Evolutionary conservation across 176 grass and related monocot species (phyloP).

Genomic region (Stipa capillata): DNA sequence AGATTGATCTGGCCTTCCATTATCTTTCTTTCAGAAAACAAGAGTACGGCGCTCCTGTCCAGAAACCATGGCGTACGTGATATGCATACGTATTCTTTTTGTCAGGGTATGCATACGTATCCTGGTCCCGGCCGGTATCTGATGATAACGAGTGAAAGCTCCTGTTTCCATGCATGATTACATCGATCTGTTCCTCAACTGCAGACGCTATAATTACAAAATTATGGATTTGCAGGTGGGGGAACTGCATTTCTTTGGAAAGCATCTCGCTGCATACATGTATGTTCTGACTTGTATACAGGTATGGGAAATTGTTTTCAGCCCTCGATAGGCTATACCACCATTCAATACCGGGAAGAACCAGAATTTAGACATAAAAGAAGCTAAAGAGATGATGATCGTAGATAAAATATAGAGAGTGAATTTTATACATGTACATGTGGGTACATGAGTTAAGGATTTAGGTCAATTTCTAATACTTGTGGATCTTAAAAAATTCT

Average conservation of each 20-base stretch:
- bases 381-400: too few species aligned
- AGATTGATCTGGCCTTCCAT: not conserved
- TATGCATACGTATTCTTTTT: too few species aligned
- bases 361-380: too few species aligned
- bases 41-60: not conserved
- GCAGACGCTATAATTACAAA: not conserved
- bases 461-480: too few species aligned
- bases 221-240: not conserved
- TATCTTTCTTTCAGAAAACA: not conserved
- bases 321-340: too few species aligned
- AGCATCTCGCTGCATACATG: not conserved
- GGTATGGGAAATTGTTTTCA: too few species aligned
- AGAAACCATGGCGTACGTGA: not conserved
- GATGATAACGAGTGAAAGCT: not conserved
- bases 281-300: not conserved
- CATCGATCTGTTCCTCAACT: not conserved
- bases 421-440: too few species aligned
- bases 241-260: not conserved
- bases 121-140: not conserved
- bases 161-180: not conserved
- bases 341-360: too few species aligned
- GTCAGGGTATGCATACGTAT: not conserved
- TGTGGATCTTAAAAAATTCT: too few species aligned
- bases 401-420: too few species aligned
- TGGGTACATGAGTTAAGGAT: too few species aligned